phyloP scores from a whole-genome alignment of 805 yeast genomes.

The Isabelozyma rhagii region DNA sequence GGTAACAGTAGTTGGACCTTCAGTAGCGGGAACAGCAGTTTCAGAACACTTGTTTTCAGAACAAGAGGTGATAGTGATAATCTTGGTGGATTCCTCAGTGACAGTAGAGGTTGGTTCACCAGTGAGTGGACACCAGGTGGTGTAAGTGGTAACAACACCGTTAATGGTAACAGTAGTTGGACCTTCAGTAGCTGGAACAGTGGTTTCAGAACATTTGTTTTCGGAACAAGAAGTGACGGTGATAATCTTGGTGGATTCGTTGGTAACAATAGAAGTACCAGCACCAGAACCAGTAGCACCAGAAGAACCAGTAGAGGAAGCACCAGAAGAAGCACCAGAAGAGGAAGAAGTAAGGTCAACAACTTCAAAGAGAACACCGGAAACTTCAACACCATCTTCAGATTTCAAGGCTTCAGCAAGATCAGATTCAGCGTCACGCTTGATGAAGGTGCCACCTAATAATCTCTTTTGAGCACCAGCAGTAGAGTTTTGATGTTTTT shows the following conservation, averaged over 20 bases:
- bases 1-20: neutral
- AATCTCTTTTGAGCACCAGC: constrained; percentile 40
- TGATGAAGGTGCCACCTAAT: constrained; percentile 18
- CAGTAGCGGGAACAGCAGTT: constrained; percentile 13
- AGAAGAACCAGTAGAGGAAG: constrained; percentile 10
- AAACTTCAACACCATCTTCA: constrained; percentile 22
- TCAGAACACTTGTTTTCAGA: constrained; percentile 20
- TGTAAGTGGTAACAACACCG: constrained; percentile 33
- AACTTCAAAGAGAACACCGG: constrained; percentile 11
- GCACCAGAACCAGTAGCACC: constrained; percentile 8
- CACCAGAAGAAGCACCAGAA: constrained; percentile 1
- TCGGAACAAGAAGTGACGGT: constrained; percentile 28
- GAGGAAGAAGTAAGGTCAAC: constrained; percentile 10
- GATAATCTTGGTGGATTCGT: constrained; percentile 15
- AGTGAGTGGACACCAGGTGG: constrained; percentile 36
- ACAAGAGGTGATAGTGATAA: constrained; percentile 27
- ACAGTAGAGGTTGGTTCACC: constrained; percentile 8
- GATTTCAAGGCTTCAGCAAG: constrained; percentile 19
- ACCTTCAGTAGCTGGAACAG: constrained; percentile 26
- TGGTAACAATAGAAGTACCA: constrained; percentile 9
- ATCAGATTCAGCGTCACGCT: constrained; percentile 29
- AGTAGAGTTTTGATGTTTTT: constrained; percentile 35
- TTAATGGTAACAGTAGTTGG: constrained; percentile 18
- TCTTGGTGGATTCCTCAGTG: constrained; percentile 12
- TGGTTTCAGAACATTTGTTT: constrained; percentile 20